Percentiles rank a stretch among this genome's conserved stretches.
Evolutionary conservation across 2,329 filamentous ascomycete species (phyloP).

Genomic region (Alternaria metachromatica): DNA sequence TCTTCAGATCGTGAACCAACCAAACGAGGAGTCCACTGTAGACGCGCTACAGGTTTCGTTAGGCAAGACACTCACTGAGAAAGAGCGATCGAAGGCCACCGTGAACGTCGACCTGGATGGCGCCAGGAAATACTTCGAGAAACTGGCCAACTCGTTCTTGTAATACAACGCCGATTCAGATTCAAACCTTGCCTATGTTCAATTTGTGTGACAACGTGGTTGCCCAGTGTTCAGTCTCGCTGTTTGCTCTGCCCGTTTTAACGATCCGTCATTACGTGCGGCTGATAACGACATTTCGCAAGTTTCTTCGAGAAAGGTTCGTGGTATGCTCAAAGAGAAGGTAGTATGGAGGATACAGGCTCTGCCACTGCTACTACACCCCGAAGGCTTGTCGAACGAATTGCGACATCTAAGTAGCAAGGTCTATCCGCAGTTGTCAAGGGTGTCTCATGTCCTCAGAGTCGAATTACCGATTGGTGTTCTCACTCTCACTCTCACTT

Average conservation of each 20-base stretch:
- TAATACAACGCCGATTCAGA: slow-evolving; percentile 7
- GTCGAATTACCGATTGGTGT: background rate
- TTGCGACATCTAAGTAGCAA: background rate
- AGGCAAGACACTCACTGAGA: slow-evolving; percentile 17
- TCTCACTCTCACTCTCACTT: background rate
- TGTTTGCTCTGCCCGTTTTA: background rate
- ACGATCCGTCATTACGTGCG: background rate
- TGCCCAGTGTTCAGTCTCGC: background rate
- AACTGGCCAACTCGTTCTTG: slow-evolving; percentile 34
- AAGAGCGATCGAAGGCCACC: slow-evolving; percentile 21
- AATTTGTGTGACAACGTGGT: background rate
- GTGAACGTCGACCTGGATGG: slow-evolving; percentile 21
- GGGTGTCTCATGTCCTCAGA: background rate
- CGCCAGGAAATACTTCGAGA: slow-evolving; percentile 42
- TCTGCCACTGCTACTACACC: background rate
- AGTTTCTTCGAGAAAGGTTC: background rate
- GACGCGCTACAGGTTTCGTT: slow-evolving; percentile 45
- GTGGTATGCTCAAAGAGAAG: background rate
- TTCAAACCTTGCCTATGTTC: background rate
- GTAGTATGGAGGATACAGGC: background rate
- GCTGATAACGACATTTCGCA: too few species aligned
- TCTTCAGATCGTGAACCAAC: slow-evolving; percentile 49
- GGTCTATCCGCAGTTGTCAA: too few species aligned
- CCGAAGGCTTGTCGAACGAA: background rate
- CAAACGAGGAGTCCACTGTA: slow-evolving; percentile 34